A percentile compares a stretch with the other conserved stretches of the same genome.
These are phyloP conservation scores for Termitomyces sp. DNA, from an alignment of 768 basidiomycete genomes.

Conservation along the genomic window DNA sequence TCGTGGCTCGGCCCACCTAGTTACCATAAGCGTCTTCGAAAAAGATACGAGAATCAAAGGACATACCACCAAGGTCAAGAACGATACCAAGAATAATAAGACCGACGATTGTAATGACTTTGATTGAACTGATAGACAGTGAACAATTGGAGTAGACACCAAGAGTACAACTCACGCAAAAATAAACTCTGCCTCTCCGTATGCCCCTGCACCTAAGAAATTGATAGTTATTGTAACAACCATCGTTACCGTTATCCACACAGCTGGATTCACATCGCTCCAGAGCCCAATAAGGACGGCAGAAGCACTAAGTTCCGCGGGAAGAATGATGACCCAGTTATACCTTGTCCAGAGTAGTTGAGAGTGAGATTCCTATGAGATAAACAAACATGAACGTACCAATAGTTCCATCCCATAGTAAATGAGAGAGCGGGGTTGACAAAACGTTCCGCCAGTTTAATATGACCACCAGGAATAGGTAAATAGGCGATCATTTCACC, in stretches of 20 bases:
- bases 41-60: not conserved
- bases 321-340: conserved; percentile 64
- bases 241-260: conserved; percentile 78
- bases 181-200: conserved; percentile 83
- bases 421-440: conserved; percentile 72
- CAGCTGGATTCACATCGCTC: conserved; percentile 60
- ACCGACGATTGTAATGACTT: conserved; percentile 81
- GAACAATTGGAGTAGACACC: conserved; percentile 1
- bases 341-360: conserved; percentile 28
- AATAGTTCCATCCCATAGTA: conserved; percentile 52
- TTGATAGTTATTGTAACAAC: conserved; percentile 76
- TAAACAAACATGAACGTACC: conserved; percentile 19
- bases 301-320: conserved; percentile 72
- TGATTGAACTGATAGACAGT: conserved; percentile 57
- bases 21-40: not conserved
- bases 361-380: not conserved
- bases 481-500: conserved; percentile 78
- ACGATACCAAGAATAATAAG: conserved; percentile 68
- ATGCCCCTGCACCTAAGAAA: conserved; percentile 70
- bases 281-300: conserved; percentile 78
- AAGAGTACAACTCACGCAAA: conserved; percentile 61
- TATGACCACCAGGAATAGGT: conserved; percentile 77
- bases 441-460: conserved; percentile 78
- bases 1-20: conserved; percentile 79
- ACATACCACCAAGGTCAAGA: conserved; percentile 71